Evolutionary conservation across 345 rosid genomes (phyloP), one percentile per base, ranked within the genome.

Genomic region (Eucalyptus polyanthemos): DNA sequence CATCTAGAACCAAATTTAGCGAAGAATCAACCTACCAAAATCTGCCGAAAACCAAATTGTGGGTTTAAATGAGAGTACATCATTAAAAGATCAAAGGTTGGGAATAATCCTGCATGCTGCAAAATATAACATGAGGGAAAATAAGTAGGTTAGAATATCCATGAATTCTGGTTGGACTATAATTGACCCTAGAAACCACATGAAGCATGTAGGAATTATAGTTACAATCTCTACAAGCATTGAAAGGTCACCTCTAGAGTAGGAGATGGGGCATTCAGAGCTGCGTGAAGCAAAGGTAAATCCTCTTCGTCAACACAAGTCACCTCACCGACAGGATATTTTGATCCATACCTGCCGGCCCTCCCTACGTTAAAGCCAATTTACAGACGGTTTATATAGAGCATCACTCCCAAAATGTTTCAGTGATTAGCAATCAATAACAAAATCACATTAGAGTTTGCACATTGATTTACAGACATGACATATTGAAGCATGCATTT

Each of bases 291-390:
- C 91, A 97, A 92, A 50, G 96, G 95, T 88, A 97, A 94, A 93
- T 97, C 98, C 31, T 90, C 92, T 86, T 88, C 90, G 80, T 91
- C 53, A 87, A 96, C 93, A 92, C 99, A 97, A 81, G 99, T 97
- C 89, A 97, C 99, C 92, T 97, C 97, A 80, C 99, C 99, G n/a
- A 91, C 90, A 86, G 98, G 98, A 91, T 93, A 97, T 85, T 96
- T 95, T 89, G 99, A 97, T 65, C 95, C 95, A 88, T 96, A 97
- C 92, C 99, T 93, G 88, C 99, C 99, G 50, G 98, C 98, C 94
- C 99, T 94, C 91, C 99, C 99, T 96, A 89, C 81, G 56, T 88
- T 9, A 29, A 87, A 51, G 87, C 34, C 34, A 37, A 42, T 14
- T 60, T 65, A 54, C 65, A 86, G 85, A 76, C 24, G 9, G 47